A percentile compares a stretch with the other conserved stretches of the same genome.
Evolutionary conservation across 495 filamentous ascomycete genomes (phyloP).

Genomic region (Mytilinidion resinicola): DNA sequence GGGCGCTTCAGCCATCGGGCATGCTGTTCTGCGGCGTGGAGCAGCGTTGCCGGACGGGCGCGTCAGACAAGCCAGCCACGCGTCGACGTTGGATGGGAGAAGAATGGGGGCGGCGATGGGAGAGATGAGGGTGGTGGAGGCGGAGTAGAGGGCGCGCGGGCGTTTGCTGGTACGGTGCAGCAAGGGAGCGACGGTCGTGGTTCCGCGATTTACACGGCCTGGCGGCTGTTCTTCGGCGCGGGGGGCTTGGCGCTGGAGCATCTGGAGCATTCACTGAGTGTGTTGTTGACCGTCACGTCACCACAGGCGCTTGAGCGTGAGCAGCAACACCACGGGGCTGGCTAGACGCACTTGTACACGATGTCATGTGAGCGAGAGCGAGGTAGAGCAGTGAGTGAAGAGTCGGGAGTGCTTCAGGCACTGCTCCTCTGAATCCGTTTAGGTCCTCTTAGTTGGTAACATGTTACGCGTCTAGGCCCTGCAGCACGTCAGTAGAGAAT

Average conservation of each 20-base stretch:
- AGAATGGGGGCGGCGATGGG: conserved; percentile 17
- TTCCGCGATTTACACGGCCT: neutral
- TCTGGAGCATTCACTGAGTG: neutral
- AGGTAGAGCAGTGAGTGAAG: no score
- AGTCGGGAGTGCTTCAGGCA: no score
- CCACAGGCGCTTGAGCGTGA: no score
- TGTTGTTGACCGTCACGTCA: neutral
- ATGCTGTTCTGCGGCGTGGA: conserved; percentile 14
- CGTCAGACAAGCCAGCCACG: conserved; percentile 26
- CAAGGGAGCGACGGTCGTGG: neutral
- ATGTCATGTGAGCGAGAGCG: no score
- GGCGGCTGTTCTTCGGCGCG: no score
- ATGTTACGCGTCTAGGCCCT: no score
- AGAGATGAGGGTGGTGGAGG: conserved; percentile 2
- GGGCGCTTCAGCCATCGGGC: conserved; percentile 23
- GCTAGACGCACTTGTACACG: no score
- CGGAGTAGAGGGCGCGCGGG: neutral
- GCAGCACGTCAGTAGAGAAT: no score
- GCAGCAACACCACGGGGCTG: no score
- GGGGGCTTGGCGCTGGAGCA: no score
- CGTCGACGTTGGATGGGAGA: conserved; percentile 17
- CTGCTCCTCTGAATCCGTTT: no score
- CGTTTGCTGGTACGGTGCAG: neutral
- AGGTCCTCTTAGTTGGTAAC: no score
- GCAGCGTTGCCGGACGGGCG: conserved; percentile 16